Conservation (phyloP, 2,329 filamentous ascomycete genomes). For the Aspergillus transmontanensis region DNA sequence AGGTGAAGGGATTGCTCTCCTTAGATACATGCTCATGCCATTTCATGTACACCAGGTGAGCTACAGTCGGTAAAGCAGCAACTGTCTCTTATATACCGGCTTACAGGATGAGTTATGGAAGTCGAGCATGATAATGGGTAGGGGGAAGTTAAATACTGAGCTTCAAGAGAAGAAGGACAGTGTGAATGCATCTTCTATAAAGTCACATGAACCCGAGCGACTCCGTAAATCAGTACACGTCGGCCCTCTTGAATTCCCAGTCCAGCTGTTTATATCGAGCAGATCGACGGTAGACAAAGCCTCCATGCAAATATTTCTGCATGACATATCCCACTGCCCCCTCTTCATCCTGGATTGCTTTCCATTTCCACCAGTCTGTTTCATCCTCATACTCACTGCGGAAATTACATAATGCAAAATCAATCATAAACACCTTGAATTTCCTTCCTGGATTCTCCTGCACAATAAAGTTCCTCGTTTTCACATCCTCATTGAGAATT, state of each 20-base stretch:
- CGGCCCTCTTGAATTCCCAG: constrained; percentile 49
- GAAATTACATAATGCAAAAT: constrained; percentile 19
- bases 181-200: too few species aligned
- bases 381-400: constrained; percentile 17
- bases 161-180: too few species aligned
- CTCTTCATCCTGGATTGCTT: constrained; percentile 23
- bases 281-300: constrained; percentile 22
- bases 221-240: constrained; percentile 31
- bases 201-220: too few species aligned
- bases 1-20: too few species aligned
- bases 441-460: not conserved
- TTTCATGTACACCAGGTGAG: too few species aligned
- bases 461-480: constrained; percentile 20
- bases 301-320: constrained; percentile 18
- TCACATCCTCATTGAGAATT: constrained; percentile 25
- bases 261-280: not conserved
- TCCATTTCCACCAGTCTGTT: constrained; percentile 14
- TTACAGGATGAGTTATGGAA: too few species aligned
- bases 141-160: too few species aligned
- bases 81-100: too few species aligned
- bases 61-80: too few species aligned
- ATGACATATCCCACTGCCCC: constrained; percentile 21
- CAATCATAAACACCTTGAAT: constrained; percentile 18
- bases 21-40: too few species aligned
- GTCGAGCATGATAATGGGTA: too few species aligned